Evolutionary conservation across 2,329 filamentous ascomycete species (phyloP).

Genomic region (Penicillium crustosum): DNA sequence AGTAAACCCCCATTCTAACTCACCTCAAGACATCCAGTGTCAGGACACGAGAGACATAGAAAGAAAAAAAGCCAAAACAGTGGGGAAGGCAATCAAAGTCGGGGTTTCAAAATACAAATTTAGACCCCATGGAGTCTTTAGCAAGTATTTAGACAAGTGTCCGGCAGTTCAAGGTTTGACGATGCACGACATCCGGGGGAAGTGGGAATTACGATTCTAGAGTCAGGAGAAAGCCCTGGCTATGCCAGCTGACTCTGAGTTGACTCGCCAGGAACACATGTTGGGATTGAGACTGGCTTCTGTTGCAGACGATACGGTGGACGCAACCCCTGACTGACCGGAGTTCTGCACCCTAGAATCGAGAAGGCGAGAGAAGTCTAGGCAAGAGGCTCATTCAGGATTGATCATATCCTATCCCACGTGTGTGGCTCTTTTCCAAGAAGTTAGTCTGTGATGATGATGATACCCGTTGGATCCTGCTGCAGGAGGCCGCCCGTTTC

Average conservation of each 20-base stretch:
- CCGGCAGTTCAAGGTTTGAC: constrained; percentile 18
- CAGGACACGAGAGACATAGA: not conserved
- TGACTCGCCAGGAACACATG: constrained; percentile 21
- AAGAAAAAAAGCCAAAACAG: not conserved
- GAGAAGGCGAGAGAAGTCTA: not conserved
- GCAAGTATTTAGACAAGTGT: constrained; percentile 8
- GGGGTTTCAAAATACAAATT: constrained; percentile 13
- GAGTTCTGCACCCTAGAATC: not conserved
- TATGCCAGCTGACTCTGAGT: constrained; percentile 13
- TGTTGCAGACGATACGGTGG: constrained; percentile 10
- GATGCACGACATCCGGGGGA: constrained; percentile 22
- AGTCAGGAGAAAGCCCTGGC: constrained; percentile 6
- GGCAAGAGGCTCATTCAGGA: constrained; percentile 1
- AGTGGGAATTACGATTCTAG: constrained; percentile 11
- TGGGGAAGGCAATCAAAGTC: not conserved
- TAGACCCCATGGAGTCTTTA: not conserved
- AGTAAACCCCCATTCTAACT: not conserved
- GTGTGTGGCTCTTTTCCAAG: constrained; percentile 7
- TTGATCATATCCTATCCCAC: constrained; percentile 4
- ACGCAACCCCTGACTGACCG: constrained; percentile 2
- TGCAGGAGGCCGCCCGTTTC: constrained; percentile 38
- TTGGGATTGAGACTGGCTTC: constrained; percentile 24
- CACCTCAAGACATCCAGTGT: not conserved
- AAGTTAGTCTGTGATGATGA: constrained; percentile 6
- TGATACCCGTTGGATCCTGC: constrained; percentile 22